Evolutionary conservation across 2,329 filamentous ascomycete species (phyloP), one percentile per base, ranked within the genome.

Genomic region (Mycosphaerelloides madeirae): DNA sequence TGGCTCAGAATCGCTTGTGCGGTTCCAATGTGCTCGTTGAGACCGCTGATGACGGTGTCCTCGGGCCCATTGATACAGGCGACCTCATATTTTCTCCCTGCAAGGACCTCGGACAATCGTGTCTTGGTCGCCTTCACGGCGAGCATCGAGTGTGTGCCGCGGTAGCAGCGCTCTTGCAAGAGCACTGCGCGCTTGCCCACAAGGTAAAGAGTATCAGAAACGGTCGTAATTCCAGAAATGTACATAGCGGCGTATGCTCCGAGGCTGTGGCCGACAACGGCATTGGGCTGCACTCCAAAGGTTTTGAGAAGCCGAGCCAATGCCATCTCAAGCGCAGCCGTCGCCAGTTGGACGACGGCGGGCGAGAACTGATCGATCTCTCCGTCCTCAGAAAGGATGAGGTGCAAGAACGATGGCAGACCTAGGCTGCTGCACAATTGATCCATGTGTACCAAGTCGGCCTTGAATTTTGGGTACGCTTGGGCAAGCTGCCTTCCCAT

Each of bases 321-420:
- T 13, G 68, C 69, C 37, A 77, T 71, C 49, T 76, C 58, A 1
- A 69, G 40, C 39, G 59, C 67, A 2, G 66, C 57, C 3, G 60
- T 50, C 2, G 66, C 69, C 1, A 75, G 57, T 36, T 75, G 73
- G 11, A 54, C 50, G n/a, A 54, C 42, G 3, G 55, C 46, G 19
- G 57, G 49, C 11, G 20, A 13, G 28, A 32, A 28, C 18, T 33
- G 16, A 5, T 22, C 34, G 8, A 36, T 31, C 28, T 44, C 34
- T 13, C 15, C 29, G 19, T 16, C 28, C 6, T 19, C 18, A 8
- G 12, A 8, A n/a, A 11, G 11, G 29, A 44, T 25, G 7, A 49
- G 44, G 22, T 50, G 49, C 11, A 58, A 20, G 34, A 68, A 53
- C 6, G 46, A 51, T 13, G 62, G 59, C 32, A 67, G 65, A 12